Evolutionary conservation across 2,329 filamentous ascomycete genomes (phyloP).

Genomic region (Colletotrichum liriopes): DNA sequence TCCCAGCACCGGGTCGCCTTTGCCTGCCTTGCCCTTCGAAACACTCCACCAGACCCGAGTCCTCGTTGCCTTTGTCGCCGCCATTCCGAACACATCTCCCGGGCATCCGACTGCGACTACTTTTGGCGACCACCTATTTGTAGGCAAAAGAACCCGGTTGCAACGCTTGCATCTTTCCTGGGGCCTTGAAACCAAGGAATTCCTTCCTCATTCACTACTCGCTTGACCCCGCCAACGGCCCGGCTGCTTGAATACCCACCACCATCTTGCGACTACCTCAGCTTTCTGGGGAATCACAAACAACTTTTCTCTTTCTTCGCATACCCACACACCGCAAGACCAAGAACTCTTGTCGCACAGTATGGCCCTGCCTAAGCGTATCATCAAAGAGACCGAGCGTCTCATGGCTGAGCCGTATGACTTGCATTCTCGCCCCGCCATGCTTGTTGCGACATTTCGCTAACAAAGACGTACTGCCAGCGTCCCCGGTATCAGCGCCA

Average conservation of each 20-base stretch:
- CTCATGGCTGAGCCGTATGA: slow-evolving; percentile 95
- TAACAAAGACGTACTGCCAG: slow-evolving; percentile 61
- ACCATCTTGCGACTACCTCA: not conserved
- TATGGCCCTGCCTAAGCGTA: slow-evolving; percentile 93
- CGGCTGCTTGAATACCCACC: not conserved
- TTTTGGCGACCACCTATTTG: slow-evolving; percentile 12
- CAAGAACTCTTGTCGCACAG: slow-evolving; percentile 14
- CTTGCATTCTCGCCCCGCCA: not conserved
- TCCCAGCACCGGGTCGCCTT: slow-evolving; percentile 1
- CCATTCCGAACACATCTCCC: slow-evolving; percentile 18
- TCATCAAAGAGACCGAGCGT: slow-evolving; percentile 98
- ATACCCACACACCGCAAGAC: not conserved
- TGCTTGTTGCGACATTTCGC: slow-evolving; percentile 14
- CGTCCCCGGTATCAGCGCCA: slow-evolving; percentile 94
- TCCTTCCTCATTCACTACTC: slow-evolving; percentile 27
- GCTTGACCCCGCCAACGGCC: slow-evolving; percentile 37
- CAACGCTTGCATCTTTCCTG: not conserved
- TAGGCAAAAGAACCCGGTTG: not conserved
- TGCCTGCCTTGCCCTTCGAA: slow-evolving; percentile 31
- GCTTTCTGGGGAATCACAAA: not conserved
- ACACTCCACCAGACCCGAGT: slow-evolving; percentile 27
- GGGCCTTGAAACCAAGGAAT: not conserved
- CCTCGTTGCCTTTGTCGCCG: slow-evolving; percentile 20
- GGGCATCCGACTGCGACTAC: slow-evolving; percentile 26
- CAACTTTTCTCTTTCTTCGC: not conserved